Base-by-base conservation (phyloP, 2,329 filamentous ascomycete species). In the Cercospora janseana region DNA sequence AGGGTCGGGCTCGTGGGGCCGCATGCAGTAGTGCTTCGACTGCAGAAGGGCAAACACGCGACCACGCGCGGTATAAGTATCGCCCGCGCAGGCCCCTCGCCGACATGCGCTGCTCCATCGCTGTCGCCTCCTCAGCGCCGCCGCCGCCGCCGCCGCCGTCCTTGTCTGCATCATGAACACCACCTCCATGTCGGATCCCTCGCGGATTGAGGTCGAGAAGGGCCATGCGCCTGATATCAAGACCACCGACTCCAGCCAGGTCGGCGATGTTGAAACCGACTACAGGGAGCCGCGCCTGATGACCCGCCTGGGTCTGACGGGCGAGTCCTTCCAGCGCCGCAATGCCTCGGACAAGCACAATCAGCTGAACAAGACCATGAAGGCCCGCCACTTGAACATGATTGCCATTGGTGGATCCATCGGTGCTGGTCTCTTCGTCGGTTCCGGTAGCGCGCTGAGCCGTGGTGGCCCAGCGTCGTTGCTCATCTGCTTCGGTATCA, bases 371-470 rank as follows among this genome's bases (percentile, higher is more conserved):
- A 59, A 65, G 58, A 64, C 62, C 10, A 41, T 63, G 51, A 63
- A 65, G 49, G 46, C 52, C 18, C 52, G 64, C 4, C 64, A 66
- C 49, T 42, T 67, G 50, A 60, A 65, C 48, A 66, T 67, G 64
- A 67, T 66, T 45, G 64, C 63, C 31, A 67, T 66, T 51, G 64
- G 64, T 32, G 64, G 61, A 4, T 61, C 61, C 16, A 77, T 79
- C 46, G 77, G 77, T 44, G 79, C 77, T 26, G 78, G 78, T 63
- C 68, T 80, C 4, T 80, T 79, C 60, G 76, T 80, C 44, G 74
- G 75, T 44, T 74, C 73, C 38, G 77, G 77, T 34, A 62, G 68
- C 29, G 72, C 75, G 4, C 67, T 79, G 31, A 66, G 71, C 10
- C 73, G 64, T 3, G 75, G 74, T 62, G 77, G 77, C 26, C 77